phyloP scores from a whole-genome alignment of 2,329 filamentous ascomycete species.

The Penicillium verrucosum region DNA sequence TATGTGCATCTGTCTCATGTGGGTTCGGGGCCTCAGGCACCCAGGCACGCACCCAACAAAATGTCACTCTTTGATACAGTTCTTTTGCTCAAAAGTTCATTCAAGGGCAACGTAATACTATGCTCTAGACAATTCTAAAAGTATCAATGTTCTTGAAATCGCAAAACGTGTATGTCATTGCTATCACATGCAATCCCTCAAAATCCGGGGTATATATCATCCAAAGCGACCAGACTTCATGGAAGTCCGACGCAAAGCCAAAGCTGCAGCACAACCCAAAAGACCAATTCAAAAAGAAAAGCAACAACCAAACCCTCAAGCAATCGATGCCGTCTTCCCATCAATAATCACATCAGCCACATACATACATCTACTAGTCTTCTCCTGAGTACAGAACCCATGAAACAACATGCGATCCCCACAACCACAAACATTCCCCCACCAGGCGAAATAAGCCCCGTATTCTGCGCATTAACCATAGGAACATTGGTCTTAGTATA shows the following conservation, averaged over 20 bases:
- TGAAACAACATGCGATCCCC: slow-evolving; percentile 36
- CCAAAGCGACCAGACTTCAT: not conserved
- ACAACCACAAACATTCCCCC: slow-evolving; percentile 31
- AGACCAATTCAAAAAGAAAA: too few relatives aligned
- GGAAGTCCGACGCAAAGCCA: not conserved
- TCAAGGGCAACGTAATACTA: not conserved
- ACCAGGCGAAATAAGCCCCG: slow-evolving; percentile 31
- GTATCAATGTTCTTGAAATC: not conserved
- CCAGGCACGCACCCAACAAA: too few relatives aligned
- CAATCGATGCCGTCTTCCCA: slow-evolving; percentile 17
- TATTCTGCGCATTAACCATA: slow-evolving; percentile 35
- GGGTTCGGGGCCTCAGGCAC: too few relatives aligned
- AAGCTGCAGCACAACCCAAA: not conserved
- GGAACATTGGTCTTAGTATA: slow-evolving; percentile 36
- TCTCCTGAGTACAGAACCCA: slow-evolving; percentile 26
- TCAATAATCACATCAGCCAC: slow-evolving; percentile 25
- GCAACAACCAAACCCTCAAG: slow-evolving; percentile 3
- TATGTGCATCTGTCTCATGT: too few relatives aligned
- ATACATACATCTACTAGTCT: slow-evolving; percentile 30
- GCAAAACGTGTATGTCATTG: not conserved
- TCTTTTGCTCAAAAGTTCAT: not conserved
- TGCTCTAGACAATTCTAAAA: not conserved
- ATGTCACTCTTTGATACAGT: not conserved
- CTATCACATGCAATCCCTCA: not conserved
- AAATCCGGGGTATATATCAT: slow-evolving; percentile 5